phyloP scores from a whole-genome alignment of 371 early-diverging fungal species.

The Mortierella sp. region DNA sequence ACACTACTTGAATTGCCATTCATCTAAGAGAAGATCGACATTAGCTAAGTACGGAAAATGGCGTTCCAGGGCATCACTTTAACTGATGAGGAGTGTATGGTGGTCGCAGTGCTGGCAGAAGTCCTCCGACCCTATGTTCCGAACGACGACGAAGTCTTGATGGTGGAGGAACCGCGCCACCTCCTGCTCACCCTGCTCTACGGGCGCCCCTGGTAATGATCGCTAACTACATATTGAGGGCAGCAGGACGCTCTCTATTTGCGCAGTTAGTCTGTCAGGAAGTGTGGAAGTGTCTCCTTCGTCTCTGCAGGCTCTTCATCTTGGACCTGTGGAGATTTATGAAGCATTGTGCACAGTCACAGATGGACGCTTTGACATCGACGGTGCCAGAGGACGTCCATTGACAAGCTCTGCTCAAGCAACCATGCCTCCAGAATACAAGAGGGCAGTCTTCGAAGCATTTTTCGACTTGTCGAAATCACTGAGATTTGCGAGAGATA shows the following conservation, averaged over 20 bases:
- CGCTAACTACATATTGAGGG: neutral
- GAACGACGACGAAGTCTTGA: neutral
- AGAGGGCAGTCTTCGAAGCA: neutral
- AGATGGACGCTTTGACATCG: neutral
- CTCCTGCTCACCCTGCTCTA: neutral
- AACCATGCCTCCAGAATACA: neutral
- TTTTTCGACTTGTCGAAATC: too few species aligned
- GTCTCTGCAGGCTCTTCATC: neutral
- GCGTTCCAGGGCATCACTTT: neutral
- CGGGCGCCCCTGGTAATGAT: neutral
- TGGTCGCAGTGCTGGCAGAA: neutral
- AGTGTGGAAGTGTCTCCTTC: neutral
- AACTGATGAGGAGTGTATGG: neutral
- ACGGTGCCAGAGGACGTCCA: neutral
- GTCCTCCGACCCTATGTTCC: neutral
- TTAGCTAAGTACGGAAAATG: neutral
- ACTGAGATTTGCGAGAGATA: neutral
- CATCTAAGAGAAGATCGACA: neutral
- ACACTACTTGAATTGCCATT: neutral
- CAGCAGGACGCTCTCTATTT: neutral
- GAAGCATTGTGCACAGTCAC: neutral
- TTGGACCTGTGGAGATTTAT: neutral
- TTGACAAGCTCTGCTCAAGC: neutral
- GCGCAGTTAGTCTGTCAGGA: neutral
- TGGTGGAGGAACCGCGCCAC: neutral